Evolutionary conservation across 2,329 filamentous ascomycete species (phyloP), one percentile per base, ranked within the genome.

Genomic region (Penicillium rolfsii): DNA sequence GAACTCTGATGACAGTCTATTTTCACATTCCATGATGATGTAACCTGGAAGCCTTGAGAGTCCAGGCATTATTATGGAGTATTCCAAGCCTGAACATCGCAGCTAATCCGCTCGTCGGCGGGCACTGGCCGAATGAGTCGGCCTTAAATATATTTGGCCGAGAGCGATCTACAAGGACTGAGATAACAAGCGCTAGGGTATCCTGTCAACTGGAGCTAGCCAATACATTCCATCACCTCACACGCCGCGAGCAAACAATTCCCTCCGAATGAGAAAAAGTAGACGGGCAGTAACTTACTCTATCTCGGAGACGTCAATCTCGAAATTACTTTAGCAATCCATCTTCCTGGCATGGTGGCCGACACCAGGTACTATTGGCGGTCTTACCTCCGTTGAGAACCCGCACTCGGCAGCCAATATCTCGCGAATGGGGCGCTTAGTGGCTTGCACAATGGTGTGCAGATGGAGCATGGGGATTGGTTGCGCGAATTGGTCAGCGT

Each of bases 361-460:
- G 14, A 28, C 43, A 12, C 43, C n/a, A 16, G 14, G 28, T 46
- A 16, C 28, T 49, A 9, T 33, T 14, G 30, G 45, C 19, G 43
- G 12, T 38, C 16, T 28, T 28, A 52, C n/a, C 50, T 12, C 16
- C 56, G 43, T 48, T 58, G 55, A 54, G 57, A 62, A 28, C 55
- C 55, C 55, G 24, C 36, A 52, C 55, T 55, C 19, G 30, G 35
- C 50, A 8, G 40, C 60, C 61, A 64, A 61, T 36, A 59, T 62
- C 65, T 62, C 43, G n/a, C 38, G 41, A 67, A 66, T 62, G 64
- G 48, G 60, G 41, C 52, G 35, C 35, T 48, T n/a, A 16, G 49
- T 57, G 36, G 46, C 55, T 46, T 62, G 56, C 60, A 62, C 55
- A 46, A 58, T 61, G 55, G 14, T 55, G 33, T 58, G 59, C 59